phyloP scores from a whole-genome alignment of 495 filamentous ascomycete genomes.

The Lepraria neglecta region DNA sequence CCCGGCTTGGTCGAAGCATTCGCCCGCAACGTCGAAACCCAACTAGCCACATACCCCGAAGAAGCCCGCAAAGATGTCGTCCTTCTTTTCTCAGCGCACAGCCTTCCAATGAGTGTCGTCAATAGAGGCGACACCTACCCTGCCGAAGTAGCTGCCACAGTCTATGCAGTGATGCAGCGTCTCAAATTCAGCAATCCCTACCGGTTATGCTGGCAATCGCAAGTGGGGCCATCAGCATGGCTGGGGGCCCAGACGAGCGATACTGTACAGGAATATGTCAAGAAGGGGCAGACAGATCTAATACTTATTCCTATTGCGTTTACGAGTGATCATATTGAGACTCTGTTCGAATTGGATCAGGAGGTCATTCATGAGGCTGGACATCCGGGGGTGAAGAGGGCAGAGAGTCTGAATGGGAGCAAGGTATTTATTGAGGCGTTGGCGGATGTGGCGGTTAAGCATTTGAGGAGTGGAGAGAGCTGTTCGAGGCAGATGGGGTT shows the following conservation, averaged over 20 bases:
- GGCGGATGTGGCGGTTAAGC: slow-evolving; percentile 74
- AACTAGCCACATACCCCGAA: slow-evolving; percentile 72
- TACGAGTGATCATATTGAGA: slow-evolving; percentile 98
- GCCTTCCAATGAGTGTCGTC: slow-evolving; percentile 92
- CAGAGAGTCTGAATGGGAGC: slow-evolving; percentile 88
- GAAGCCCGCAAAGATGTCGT: slow-evolving; percentile 73
- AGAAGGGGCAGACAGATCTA: slow-evolving; percentile 84
- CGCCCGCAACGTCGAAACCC: slow-evolving; percentile 79
- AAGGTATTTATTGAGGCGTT: slow-evolving; percentile 87
- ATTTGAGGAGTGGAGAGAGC: slow-evolving; percentile 62
- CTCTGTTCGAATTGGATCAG: slow-evolving; percentile 87
- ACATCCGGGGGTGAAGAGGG: slow-evolving; percentile 71
- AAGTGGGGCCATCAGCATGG: slow-evolving; percentile 94
- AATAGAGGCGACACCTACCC: slow-evolving; percentile 96
- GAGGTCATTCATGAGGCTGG: slow-evolving; percentile 92
- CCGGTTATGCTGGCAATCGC: slow-evolving; percentile 94
- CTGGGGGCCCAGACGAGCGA: slow-evolving; percentile 86
- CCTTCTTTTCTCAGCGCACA: slow-evolving; percentile 90
- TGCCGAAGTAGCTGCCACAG: slow-evolving; percentile 94
- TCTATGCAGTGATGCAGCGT: slow-evolving; percentile 89
- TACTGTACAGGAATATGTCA: slow-evolving; percentile 82
- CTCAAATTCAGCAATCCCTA: slow-evolving; percentile 83
- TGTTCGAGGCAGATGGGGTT: slow-evolving; percentile 81
- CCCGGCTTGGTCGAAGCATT: slow-evolving; percentile 85
- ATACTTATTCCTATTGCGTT: slow-evolving; percentile 95